Evolutionary conservation across 352 stramenopile genomes (phyloP).

Genomic region (Globisporangium ultimum): DNA sequence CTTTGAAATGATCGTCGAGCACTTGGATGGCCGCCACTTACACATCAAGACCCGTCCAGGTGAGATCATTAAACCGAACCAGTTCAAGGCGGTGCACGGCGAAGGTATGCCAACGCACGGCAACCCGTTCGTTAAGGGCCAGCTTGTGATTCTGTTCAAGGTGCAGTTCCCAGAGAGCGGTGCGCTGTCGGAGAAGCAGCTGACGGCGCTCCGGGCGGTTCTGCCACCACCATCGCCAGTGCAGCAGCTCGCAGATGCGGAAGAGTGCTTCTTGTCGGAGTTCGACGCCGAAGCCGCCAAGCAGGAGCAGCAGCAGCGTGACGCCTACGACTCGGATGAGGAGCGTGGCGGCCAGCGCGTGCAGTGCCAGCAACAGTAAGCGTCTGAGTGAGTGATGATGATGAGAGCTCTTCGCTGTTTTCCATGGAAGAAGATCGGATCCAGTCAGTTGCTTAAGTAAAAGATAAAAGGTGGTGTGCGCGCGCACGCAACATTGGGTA

Average conservation of each 20-base stretch:
- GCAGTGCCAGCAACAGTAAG: constrained; percentile 90
- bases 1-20: constrained; percentile 91
- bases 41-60: constrained; percentile 91
- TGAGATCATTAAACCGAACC: constrained; percentile 92
- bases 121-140: constrained; percentile 98
- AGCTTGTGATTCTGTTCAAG: constrained; percentile 97
- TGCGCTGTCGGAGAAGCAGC: constrained; percentile 81
- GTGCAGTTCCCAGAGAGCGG: constrained; percentile 95
- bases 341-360: constrained; percentile 89
- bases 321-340: constrained; percentile 92
- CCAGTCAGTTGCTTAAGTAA: background rate
- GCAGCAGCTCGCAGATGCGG: constrained; percentile 43
- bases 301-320: constrained; percentile 65
- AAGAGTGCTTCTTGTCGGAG: constrained; percentile 87
- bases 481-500: background rate
- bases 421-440: background rate
- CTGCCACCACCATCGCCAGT: constrained; percentile 53
- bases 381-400: background rate
- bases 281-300: constrained; percentile 92
- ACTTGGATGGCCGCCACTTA: constrained; percentile 90
- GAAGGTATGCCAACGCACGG: constrained; percentile 98
- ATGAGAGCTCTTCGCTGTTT: too few relatives aligned
- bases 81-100: constrained; percentile 92
- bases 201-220: constrained; percentile 61
- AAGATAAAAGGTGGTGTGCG: background rate